Evolutionary conservation across 257 asterid genomes (phyloP), one percentile per base, ranked within the genome.

Genomic region (Solanum clarkiae): DNA sequence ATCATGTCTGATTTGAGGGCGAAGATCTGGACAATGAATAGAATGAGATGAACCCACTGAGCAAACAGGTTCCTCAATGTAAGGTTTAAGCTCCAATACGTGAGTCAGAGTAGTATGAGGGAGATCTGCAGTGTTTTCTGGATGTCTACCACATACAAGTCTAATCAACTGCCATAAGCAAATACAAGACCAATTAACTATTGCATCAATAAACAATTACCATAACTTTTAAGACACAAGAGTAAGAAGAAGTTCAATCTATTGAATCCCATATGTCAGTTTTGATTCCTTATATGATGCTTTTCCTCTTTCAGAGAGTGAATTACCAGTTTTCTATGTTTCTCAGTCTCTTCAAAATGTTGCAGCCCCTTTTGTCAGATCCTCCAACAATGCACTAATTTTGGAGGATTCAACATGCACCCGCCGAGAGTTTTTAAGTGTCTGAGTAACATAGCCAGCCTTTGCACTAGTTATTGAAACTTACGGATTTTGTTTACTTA

Each of bases 1-100:
- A 88, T 96, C 99, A 88, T 96, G 97, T 87, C 99, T 92, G 82
- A 91, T 84, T 90, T 93, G 97, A 85, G 99, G 99, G 82, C 99
- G 99, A 86, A 95, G 93, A 90, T 96, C 98, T 55, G 93, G 90
- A 60, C 83, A 91, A 86, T 81, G 82, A 79, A 86, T 88, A 85
- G 91, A 89, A 82, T 90, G 84, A 84, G 97, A 88, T 60, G 88
- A 80, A 84, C 90, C 87, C 84, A 85, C 80, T 72, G 81, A 29
- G 85, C 93, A 87, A 85, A 89, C 94, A 86, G 99, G 99, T 91
- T 95, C 99, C 91, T 95, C 99, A 26, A 95, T 92, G 89, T 94
- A 94, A 83, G 99, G 99, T 89, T 92, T 95, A 84, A 96, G 92
- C 89, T 96, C 99, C 91, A 96, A 87, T 63, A 97, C 93, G 90